phyloP scores from a whole-genome alignment of 257 asterid species.

The Catharanthus roseus region DNA sequence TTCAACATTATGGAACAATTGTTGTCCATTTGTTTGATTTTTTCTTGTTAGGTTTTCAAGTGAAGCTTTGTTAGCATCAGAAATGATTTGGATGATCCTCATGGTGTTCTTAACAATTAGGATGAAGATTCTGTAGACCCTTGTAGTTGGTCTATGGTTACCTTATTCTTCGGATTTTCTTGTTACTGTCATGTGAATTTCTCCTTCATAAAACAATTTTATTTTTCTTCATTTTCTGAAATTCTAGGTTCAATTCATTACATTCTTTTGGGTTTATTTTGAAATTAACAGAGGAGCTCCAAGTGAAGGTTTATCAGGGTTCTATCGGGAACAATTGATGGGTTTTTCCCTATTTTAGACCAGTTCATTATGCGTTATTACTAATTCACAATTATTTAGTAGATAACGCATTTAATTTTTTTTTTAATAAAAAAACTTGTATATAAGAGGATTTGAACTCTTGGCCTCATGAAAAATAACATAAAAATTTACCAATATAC shows the following conservation, averaged over 20 bases:
- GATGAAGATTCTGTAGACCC: slow-evolving; percentile 95
- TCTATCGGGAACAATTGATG: slow-evolving; percentile 64
- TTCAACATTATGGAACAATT: not conserved
- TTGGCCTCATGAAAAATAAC: no score
- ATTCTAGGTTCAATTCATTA: not conserved
- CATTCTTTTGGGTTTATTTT: slow-evolving; percentile 7
- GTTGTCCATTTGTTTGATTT: slow-evolving; percentile 3
- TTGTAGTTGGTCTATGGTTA: slow-evolving; percentile 95
- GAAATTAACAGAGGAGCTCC: slow-evolving; percentile 74
- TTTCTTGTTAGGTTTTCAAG: slow-evolving; percentile 26
- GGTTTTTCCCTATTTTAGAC: no score
- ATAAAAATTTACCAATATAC: no score
- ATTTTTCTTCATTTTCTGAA: no score
- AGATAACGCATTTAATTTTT: no score
- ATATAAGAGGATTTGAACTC: no score
- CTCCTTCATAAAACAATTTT: no score
- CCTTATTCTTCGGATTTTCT: slow-evolving; percentile 79
- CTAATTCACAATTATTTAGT: no score
- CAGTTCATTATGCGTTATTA: no score
- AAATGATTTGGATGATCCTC: slow-evolving; percentile 60
- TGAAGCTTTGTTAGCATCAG: slow-evolving; percentile 63
- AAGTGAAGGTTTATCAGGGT: slow-evolving; percentile 92
- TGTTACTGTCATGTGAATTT: slow-evolving; percentile 69
- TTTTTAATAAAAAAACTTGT: no score
- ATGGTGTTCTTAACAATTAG: slow-evolving; percentile 83